These are phyloP conservation scores for Priceomyces carsonii DNA, from an alignment of 805 yeast genomes.

Conservation along the genomic window DNA sequence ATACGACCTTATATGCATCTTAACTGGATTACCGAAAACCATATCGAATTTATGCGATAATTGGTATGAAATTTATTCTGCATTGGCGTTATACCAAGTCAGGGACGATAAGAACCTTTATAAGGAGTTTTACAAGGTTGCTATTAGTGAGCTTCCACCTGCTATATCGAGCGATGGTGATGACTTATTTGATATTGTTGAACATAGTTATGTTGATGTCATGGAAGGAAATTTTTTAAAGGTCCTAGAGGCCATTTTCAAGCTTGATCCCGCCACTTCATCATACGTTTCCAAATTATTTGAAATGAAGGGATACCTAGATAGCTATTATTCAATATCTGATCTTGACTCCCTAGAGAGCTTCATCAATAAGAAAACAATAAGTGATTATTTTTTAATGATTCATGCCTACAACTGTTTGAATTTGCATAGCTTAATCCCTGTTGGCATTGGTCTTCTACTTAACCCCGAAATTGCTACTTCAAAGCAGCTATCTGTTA, in stretches of 20 bases:
- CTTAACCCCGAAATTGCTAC: conserved; percentile 41
- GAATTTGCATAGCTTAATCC: conserved; percentile 53
- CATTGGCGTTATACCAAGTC: conserved; percentile 58
- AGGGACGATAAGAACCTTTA: conserved; percentile 43
- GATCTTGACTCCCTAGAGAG: conserved; percentile 9
- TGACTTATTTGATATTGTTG: conserved; percentile 31
- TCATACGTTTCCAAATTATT: conserved; percentile 61
- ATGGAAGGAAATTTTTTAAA: conserved; percentile 57
- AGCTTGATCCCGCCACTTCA: conserved; percentile 62
- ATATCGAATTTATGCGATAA: conserved; percentile 52
- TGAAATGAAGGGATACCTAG: conserved; percentile 63
- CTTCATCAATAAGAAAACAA: conserved; percentile 22
- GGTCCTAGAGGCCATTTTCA: conserved; percentile 58
- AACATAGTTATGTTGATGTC: conserved; percentile 50
- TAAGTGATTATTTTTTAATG: conserved; percentile 59
- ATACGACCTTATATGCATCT: conserved; percentile 41
- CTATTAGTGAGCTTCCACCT: conserved; percentile 35
- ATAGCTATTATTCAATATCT: conserved; percentile 28
- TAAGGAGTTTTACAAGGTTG: conserved; percentile 31
- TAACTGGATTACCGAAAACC: conserved; percentile 50
- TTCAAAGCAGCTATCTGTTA: conserved; percentile 39
- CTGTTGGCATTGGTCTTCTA: conserved; percentile 69
- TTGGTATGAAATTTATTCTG: conserved; percentile 70
- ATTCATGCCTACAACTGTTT: conserved; percentile 58
- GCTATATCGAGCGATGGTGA: conserved; percentile 32